Evolutionary conservation across 1,139 yeast genomes (phyloP), one percentile per base, ranked within the genome.

Genomic region (Diutina sp.): DNA sequence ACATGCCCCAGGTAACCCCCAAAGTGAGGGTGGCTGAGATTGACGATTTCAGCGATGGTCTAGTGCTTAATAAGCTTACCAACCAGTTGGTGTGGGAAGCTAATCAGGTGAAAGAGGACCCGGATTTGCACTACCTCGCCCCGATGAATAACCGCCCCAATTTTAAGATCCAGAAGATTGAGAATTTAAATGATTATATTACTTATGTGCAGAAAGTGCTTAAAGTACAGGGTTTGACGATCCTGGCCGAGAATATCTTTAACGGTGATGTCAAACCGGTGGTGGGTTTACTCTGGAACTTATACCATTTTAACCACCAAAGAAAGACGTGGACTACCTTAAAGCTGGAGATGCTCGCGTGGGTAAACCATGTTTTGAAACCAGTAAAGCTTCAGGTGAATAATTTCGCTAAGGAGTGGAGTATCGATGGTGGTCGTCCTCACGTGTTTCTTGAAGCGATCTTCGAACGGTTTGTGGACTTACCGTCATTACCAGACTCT

Each of bases 101-200:
- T n/a, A 48, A 48, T 16, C 29, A 25, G 2, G 28, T 18, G 9
- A 30, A 29, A 9, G 9, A 16, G 16, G 21, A 32, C 5, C 29
- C 52, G 4, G 25, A 30, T 8, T 29, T 48, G 38, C 29, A 48
- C 25, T 48, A 30, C 29, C 18, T 48, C 11, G 41, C 52, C 7
- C 52, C 52, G 25, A 48, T 48, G 52, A 48, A 48, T 14, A 48
- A 48, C 21, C 52, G 52, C 12, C 52, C 52, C 41, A 29, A 48
- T 7, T 48, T 30, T 25, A 48, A 48, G 29, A n/a, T 48, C 12
- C 52, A 48, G 25, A 29, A 8, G 41, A 28, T 48, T 25, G 52
- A 48, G 16, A 48, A 48, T 25, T 41, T 48, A 2, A 30, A 29
- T 16, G 52, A 48, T 7, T 48, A 48, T 18, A 30, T 48, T 9